A percentile compares a stretch with the other conserved stretches of the same genome.
These are phyloP conservation scores for Diaporthe amygdali DNA, from an alignment of 2,329 filamentous ascomycete species.

Conservation along the genomic window DNA sequence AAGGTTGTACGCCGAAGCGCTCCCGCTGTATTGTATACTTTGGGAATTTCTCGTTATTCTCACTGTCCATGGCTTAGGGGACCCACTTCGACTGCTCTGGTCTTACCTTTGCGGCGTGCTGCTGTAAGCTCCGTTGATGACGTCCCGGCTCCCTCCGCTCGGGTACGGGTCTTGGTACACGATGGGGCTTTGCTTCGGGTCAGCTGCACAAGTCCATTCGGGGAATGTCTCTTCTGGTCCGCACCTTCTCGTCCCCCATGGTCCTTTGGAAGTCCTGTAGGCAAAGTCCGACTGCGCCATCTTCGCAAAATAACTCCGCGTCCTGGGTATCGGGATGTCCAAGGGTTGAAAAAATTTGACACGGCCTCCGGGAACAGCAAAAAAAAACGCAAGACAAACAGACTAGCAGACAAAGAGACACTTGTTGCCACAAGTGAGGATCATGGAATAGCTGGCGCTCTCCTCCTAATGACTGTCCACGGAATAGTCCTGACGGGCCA, in stretches of 20 bases:
- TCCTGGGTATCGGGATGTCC: constrained; percentile 25
- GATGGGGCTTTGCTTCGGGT: constrained; percentile 34
- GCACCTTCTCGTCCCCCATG: constrained; percentile 47
- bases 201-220: constrained; percentile 21
- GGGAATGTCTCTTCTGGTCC: constrained; percentile 33
- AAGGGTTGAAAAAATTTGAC: constrained; percentile 37
- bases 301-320: constrained; percentile 32
- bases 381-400: constrained; percentile 13
- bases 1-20: constrained; percentile 39
- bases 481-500: constrained; percentile 20
- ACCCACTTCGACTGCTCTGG: constrained; percentile 24
- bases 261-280: constrained; percentile 46
- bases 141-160: constrained; percentile 40
- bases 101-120: constrained; percentile 46
- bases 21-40: constrained; percentile 51
- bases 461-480: constrained; percentile 12
- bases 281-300: constrained; percentile 55
- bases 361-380: constrained; percentile 24
- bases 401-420: constrained; percentile 18
- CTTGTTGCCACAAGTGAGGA: constrained; percentile 14
- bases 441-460: constrained; percentile 13
- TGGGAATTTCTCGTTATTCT: constrained; percentile 27
- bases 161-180: constrained; percentile 40
- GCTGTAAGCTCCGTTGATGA: constrained; percentile 31
- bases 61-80: constrained; percentile 30